phyloP scores from a whole-genome alignment of 257 asterid species.

The Nicotiana benthamiana region DNA sequence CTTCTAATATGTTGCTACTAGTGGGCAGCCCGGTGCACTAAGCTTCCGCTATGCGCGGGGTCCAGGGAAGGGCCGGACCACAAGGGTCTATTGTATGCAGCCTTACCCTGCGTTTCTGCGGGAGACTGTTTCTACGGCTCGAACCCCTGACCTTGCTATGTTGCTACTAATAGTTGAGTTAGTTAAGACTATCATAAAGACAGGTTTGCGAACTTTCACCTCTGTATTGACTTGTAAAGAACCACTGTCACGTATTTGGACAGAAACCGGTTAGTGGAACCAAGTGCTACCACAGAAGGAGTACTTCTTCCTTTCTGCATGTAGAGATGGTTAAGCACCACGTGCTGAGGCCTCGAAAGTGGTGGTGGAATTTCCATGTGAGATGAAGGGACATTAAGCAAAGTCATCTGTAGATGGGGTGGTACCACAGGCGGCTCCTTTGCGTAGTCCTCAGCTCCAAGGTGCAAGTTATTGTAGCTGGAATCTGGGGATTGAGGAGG shows the following conservation, averaged over 20 bases:
- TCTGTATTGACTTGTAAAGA: slow-evolving; percentile 94
- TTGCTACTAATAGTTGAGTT: background rate
- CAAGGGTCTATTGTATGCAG: too few species aligned
- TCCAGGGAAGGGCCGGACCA: too few species aligned
- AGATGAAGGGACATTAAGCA: slow-evolving; percentile 74
- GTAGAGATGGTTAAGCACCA: slow-evolving; percentile 95
- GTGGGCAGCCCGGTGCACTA: too few species aligned
- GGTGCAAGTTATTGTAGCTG: slow-evolving; percentile 63
- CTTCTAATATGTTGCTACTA: slow-evolving; percentile 7
- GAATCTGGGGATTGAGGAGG: slow-evolving; percentile 93
- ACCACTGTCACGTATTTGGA: slow-evolving; percentile 92
- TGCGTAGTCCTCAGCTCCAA: slow-evolving; percentile 68
- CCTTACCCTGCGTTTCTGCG: too few species aligned
- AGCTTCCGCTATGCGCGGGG: too few species aligned
- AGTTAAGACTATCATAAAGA: slow-evolving; percentile 6
- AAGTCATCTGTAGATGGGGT: slow-evolving; percentile 70
- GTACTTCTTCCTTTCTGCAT: slow-evolving; percentile 84
- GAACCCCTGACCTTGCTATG: background rate
- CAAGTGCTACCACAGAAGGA: slow-evolving; percentile 89
- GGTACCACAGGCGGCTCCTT: slow-evolving; percentile 95
- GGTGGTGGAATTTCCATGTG: slow-evolving; percentile 82
- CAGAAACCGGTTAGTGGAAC: slow-evolving; percentile 76
- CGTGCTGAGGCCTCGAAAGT: slow-evolving; percentile 87
- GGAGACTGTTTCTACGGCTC: too few species aligned
- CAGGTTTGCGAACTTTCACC: slow-evolving; percentile 28